Evolutionary conservation across 139 green algal species (phyloP), one percentile per base, ranked within the genome.

Genomic region (Chlamydomonas sphaeroides): DNA sequence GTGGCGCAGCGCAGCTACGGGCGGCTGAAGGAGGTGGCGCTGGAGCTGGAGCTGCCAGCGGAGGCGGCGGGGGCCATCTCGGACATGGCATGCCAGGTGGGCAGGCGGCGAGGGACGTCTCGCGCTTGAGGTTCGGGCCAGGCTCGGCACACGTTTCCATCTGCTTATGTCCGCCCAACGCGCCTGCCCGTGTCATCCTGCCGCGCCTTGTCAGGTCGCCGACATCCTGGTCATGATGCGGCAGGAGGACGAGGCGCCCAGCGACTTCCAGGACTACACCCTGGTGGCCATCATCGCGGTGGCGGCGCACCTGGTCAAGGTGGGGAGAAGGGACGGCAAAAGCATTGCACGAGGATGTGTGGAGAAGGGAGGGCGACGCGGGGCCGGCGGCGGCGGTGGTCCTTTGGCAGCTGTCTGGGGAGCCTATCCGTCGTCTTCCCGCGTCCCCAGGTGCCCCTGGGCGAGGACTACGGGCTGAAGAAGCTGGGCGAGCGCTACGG

Each of bases 171-270:
- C n/a, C n/a, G n/a, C n/a, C n/a, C n/a, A n/a, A n/a, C n/a, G n/a
- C n/a, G n/a, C n/a, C n/a, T n/a, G n/a, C n/a, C n/a, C n/a, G n/a
- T n/a, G n/a, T n/a, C n/a, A n/a, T n/a, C n/a, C n/a, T n/a, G n/a
- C n/a, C n/a, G n/a, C n/a, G n/a, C n/a, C n/a, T n/a, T n/a, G n/a
- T 14, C 90, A 95, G 89, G 91, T 92, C 21, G 93, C 93, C 2
- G 87, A 97, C 88, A 94, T 97, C 63, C 87, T 97, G 79, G 80
- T 97, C 59, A 93, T 96, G 82, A 95, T 96, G 92, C 86, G 94
- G 17, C 84, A 87, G 53, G 89, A 88, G 62, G 86, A 87, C 2
- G 93, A 97, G 86, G 79, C 89, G 1, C 88, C 94, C 63, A 92
- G 78, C 42, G 93, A 97, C 84, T 97, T 97, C 90, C 91, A 62